Evolutionary conservation across 208 protist species (phyloP).

Genomic region (Trichomonas vaginalis): DNA sequence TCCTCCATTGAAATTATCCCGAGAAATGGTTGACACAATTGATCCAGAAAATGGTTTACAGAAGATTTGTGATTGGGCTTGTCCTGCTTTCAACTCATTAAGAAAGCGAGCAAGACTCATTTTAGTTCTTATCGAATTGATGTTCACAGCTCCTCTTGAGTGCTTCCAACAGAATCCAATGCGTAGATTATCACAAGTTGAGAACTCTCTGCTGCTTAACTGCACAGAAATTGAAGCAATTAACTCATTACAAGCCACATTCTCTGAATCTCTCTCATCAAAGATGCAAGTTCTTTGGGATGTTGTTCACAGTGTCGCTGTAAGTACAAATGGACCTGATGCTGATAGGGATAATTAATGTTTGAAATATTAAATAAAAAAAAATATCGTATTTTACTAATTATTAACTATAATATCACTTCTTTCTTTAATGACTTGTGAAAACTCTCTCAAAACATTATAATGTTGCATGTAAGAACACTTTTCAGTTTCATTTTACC

Average conservation of each 20-base stretch:
- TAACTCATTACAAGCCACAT: not conserved
- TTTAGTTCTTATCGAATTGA: conserved; percentile 69
- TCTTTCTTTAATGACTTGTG: too few species aligned
- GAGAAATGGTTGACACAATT: conserved; percentile 57
- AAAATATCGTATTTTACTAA: too few species aligned
- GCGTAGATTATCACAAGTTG: not conserved
- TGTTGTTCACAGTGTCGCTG: not conserved
- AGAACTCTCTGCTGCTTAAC: conserved; percentile 6
- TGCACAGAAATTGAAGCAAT: conserved; percentile 20
- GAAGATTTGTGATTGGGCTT: not conserved
- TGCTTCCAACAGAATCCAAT: conserved; percentile 13
- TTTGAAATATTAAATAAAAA: not conserved
- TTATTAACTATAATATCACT: too few species aligned
- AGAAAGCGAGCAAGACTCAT: conserved; percentile 70
- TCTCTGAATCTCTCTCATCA: not conserved
- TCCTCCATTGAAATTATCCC: conserved; percentile 72
- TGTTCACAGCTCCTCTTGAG: conserved; percentile 35
- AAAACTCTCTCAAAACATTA: too few species aligned
- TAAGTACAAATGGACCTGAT: not conserved
- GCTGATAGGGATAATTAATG: not conserved
- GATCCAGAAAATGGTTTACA: conserved; percentile 37
- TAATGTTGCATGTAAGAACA: too few species aligned
- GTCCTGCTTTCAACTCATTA: conserved; percentile 70
- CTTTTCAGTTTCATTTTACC: too few species aligned
- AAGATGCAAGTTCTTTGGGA: conserved; percentile 18